phyloP scores from a whole-genome alignment of 2,329 filamentous ascomycete genomes.

The Dryadomyces quercivorus region DNA sequence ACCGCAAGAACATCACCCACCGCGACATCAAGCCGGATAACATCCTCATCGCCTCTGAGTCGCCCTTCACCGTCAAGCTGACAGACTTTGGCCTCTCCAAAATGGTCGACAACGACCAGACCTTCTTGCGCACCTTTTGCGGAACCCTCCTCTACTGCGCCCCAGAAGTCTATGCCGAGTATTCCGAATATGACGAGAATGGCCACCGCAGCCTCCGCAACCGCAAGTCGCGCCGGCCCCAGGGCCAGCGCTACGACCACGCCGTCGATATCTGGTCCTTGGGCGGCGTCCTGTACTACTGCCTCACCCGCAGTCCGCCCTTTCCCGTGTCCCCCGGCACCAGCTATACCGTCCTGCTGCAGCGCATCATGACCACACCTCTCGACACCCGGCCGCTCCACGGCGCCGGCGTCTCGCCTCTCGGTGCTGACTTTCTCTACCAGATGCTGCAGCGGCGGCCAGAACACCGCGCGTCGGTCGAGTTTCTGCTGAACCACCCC shows the following conservation, averaged over 20 bases:
- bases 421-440: conserved; percentile 61
- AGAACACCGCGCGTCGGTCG: conserved; percentile 60
- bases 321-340: conserved; percentile 68
- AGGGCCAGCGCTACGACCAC: conserved; percentile 66
- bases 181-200: conserved; percentile 54
- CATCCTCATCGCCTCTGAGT: conserved; percentile 64
- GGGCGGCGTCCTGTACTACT: conserved; percentile 80
- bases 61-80: conserved; percentile 74
- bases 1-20: conserved; percentile 82
- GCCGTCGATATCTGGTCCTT: conserved; percentile 96
- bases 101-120: conserved; percentile 79
- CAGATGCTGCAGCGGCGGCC: conserved; percentile 78
- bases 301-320: conserved; percentile 67
- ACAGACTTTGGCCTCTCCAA: conserved; percentile 97
- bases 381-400: conserved; percentile 56
- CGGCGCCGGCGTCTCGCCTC: conserved; percentile 43
- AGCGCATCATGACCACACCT: conserved; percentile 71
- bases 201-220: conserved; percentile 51
- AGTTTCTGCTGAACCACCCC: conserved; percentile 54
- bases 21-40: conserved; percentile 99
- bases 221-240: conserved; percentile 42
- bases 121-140: conserved; percentile 91
- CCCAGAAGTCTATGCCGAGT: conserved; percentile 84
- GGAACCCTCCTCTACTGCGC: conserved; percentile 93
- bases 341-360: conserved; percentile 66